Base-by-base conservation (phyloP, 345 rosid genomes). In the Eucalyptus cloeziana region DNA sequence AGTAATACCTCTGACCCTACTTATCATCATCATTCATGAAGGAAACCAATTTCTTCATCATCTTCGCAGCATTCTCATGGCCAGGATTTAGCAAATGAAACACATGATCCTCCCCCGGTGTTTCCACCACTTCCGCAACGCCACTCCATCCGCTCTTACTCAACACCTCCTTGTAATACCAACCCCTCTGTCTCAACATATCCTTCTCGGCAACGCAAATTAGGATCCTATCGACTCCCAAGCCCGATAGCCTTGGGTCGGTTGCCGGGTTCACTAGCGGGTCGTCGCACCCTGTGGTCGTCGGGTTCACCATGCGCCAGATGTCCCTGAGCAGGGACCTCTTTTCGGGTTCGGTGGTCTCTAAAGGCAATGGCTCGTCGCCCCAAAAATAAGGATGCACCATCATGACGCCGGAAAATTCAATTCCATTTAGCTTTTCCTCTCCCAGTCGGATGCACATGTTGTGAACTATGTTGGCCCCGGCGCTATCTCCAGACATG, bases 401-500 rank as follows among this genome's bases (percentile, higher is more conserved):
- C 88, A 91, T 47, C 14, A 90, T 85, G 6, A 90, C 43, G 13
- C 93, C 94, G n/a, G 8, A 7, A 14, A 91, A 11, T 44, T 87
- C 79, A 30, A 89, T n/a, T 9, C 90, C 91, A 12, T 7, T 14
- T 24, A 79, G 45, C 43, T 31, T 88, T 11, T 89, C 85, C 54
- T 27, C 19, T 22, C 88, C 81, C 19, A 80, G 50, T 69, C 83
- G 58, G 25, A 91, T 22, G 8, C 71, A 88, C 86, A 90, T 33
- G 24, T 17, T 9, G 91, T 90, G 93, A 8, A 86, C 91, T 4
- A 93, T 90, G 47, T 91, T 92, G 44, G 90, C 93, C 6, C 95
- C 94, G 5, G 92, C 94, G 43, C 92, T 90, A 37, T 94, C 95
- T 11, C 94, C 95, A 1, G 92, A 93, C 4, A 93, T 30, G 33